Evolutionary conservation across 805 yeast species (phyloP).

Genomic region (Saturnispora serradocipensis): DNA sequence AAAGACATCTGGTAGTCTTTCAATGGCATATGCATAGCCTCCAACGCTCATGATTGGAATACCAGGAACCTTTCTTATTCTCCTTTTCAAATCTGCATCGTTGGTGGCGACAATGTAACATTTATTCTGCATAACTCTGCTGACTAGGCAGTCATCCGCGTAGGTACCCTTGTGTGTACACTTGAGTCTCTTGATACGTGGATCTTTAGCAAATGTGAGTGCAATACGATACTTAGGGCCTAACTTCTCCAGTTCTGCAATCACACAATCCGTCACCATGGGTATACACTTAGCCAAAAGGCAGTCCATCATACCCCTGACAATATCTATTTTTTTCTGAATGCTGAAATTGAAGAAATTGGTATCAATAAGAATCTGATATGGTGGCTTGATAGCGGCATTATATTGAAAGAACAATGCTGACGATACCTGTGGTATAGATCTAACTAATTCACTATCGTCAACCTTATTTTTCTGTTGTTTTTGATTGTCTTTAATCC

Average conservation of each 20-base stretch:
- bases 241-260: slow-evolving; percentile 94
- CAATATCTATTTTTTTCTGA: slow-evolving; percentile 88
- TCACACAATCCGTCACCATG: slow-evolving; percentile 90
- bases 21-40: slow-evolving; percentile 83
- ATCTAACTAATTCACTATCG: slow-evolving; percentile 70
- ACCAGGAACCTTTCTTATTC: slow-evolving; percentile 95
- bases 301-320: slow-evolving; percentile 96
- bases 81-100: slow-evolving; percentile 91
- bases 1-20: slow-evolving; percentile 91
- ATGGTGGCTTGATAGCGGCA: slow-evolving; percentile 94
- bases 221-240: slow-evolving; percentile 96
- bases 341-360: slow-evolving; percentile 94
- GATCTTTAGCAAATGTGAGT: slow-evolving; percentile 84
- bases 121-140: slow-evolving; percentile 90
- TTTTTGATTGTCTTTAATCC: slow-evolving; percentile 39
- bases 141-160: slow-evolving; percentile 96
- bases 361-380: slow-evolving; percentile 91
- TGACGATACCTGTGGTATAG: slow-evolving; percentile 88
- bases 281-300: slow-evolving; percentile 93
- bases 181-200: slow-evolving; percentile 75
- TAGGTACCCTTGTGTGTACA: slow-evolving; percentile 94
- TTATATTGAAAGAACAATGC: slow-evolving; percentile 93
- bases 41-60: slow-evolving; percentile 97
- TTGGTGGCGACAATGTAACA: slow-evolving; percentile 96
- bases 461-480: slow-evolving; percentile 33